Evolutionary conservation across 306 rosid species (phyloP).

Genomic region (Pterocarpus macrocarpus): DNA sequence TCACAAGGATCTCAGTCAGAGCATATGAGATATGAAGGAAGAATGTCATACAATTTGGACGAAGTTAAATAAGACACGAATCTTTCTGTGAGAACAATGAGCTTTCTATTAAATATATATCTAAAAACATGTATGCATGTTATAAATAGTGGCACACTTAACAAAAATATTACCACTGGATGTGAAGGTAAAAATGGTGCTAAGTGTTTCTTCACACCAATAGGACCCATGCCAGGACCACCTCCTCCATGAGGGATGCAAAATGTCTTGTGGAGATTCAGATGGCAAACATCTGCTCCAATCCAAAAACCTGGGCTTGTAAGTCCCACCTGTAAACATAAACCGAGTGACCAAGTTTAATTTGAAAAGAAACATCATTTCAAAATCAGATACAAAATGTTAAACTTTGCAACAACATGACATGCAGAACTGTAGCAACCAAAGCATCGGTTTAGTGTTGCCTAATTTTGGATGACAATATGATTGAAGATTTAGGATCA

Average conservation of each 20-base stretch:
- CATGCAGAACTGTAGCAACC: conserved; percentile 32
- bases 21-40: conserved; percentile 7
- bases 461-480: neutral
- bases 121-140: conserved; percentile 10
- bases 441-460: conserved; percentile 15
- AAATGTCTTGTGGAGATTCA: conserved; percentile 97
- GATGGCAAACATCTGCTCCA: conserved; percentile 99
- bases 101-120: conserved; percentile 33
- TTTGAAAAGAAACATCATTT: conserved; percentile 25
- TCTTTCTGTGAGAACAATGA: neutral
- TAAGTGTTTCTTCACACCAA: conserved; percentile 98
- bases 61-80: neutral
- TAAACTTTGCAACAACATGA: neutral
- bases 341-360: conserved; percentile 29
- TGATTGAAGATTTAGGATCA: conserved; percentile 3
- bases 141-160: conserved; percentile 3
- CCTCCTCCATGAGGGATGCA: conserved; percentile 99
- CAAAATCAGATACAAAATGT: conserved; percentile 5
- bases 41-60: conserved; percentile 21
- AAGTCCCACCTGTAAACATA: conserved; percentile 78
- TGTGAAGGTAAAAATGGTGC: conserved; percentile 99
- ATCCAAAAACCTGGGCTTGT: conserved; percentile 99
- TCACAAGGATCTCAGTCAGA: neutral
- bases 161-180: conserved; percentile 77
- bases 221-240: conserved; percentile 99